phyloP scores from a whole-genome alignment of 164 flowering plant genomes.

The Tinospora cordifolia region DNA sequence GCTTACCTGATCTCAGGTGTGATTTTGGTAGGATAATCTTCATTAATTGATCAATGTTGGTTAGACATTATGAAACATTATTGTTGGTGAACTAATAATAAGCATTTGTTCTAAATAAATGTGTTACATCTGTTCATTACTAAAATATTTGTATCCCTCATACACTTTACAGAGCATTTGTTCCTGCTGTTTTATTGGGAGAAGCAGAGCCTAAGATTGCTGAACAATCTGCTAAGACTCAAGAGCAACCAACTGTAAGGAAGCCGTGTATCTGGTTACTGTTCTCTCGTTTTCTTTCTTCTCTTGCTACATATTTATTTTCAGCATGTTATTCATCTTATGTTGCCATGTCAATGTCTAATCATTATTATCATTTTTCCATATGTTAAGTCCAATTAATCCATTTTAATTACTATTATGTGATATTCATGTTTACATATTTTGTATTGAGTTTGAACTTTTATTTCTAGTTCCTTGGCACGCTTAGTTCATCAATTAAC shows the following conservation, averaged over 20 bases:
- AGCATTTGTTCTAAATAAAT: not conserved
- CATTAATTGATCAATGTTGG: not conserved
- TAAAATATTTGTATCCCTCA: not conserved
- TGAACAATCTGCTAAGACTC: slow-evolving; percentile 65
- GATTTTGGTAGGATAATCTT: slow-evolving; percentile 11
- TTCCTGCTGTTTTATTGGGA: slow-evolving; percentile 93
- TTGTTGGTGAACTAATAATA: not conserved
- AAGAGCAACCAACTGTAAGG: slow-evolving; percentile 62
- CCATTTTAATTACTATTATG: too few relatives aligned
- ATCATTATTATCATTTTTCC: too few relatives aligned
- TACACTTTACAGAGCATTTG: slow-evolving; percentile 69
- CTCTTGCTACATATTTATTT: not conserved
- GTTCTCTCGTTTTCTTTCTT: not conserved
- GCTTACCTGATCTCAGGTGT: slow-evolving; percentile 95
- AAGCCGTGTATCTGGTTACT: not conserved
- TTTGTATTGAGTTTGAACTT: too few relatives aligned
- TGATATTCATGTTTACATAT: too few relatives aligned
- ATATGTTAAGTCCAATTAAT: too few relatives aligned
- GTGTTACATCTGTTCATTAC: not conserved
- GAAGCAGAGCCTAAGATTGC: slow-evolving; percentile 68
- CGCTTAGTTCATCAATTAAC: too few relatives aligned
- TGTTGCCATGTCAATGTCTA: too few relatives aligned
- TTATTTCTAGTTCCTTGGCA: too few relatives aligned
- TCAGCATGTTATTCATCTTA: not conserved
- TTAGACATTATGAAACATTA: not conserved